Base-by-base conservation (phyloP, 1,284 basidiomycete species). In the Rhodotorula sp. region DNA sequence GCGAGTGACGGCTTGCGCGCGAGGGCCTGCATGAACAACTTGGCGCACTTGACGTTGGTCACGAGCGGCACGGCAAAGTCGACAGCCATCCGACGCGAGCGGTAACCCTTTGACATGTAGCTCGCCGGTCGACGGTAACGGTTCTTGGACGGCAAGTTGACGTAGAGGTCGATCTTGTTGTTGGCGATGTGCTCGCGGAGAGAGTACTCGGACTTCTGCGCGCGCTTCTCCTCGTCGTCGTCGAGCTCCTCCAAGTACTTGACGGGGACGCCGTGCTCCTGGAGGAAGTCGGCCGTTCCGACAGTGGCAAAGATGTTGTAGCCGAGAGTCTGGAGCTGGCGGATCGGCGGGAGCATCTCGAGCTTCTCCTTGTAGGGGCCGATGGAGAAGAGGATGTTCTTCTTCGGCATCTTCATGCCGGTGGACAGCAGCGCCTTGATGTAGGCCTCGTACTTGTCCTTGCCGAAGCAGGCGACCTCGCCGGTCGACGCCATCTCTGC, bases 41-140 rank as follows among this genome's bases (percentile, higher is more conserved):
- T 99, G 74, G 97, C 97, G 81, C 94, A 95, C 86, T 99, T 99
- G 84, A 99, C 91, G 81, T 99, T 99, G 70, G 96, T 99, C 81
- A 99, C 94, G 66, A 99, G 86, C 0, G 97, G 96, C 52, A 99
- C 90, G 48, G 94, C 95, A 80, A 96, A 97, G 83, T 99, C 96
- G 75, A 99, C 96, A n/a, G 97, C 96, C 91, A 98, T 95, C 76
- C 96, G 91, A 81, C 97, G 91, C 47, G 94, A 96, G 74, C 89
- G 89, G 83, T 99, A 99, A 18, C 96, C 97, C 83, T 97, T 96
- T 81, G 93, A 97, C 68, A 93, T 89, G 82, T 98, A 99, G 82
- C 91, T 96, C 21, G 94, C 95, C 15, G 96, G 96, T 60, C 97
- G 91, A 74, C 97, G 91, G 83, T 94, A 99, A 81, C 95, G 89